These are phyloP conservation scores for sorghum (Sorghum bicolor) DNA, from an alignment of 176 grass and related monocot genomes.

Conservation along the genomic window DNA sequence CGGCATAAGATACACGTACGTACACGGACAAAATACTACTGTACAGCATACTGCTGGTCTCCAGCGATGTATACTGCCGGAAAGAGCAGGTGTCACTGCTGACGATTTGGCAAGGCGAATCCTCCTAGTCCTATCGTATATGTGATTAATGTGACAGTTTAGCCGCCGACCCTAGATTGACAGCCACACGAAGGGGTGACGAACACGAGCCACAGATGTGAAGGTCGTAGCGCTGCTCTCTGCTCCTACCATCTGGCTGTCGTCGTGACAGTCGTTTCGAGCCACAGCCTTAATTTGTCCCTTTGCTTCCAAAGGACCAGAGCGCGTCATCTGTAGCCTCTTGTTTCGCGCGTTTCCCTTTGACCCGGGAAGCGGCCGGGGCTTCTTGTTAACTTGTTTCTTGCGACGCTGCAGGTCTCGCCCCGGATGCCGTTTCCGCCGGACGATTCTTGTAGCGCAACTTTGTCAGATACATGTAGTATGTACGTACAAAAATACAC, in stretches of 20 bases:
- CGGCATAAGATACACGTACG: too few relatives aligned
- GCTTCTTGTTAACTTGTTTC: too few relatives aligned
- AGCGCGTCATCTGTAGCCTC: neutral
- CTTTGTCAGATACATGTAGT: neutral
- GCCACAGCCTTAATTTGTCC: neutral
- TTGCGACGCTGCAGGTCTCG: neutral
- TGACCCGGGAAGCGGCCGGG: conserved; percentile 1
- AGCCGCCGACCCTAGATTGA: neutral
- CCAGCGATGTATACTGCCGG: too few relatives aligned
- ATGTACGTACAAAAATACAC: neutral
- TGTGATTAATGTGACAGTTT: conserved; percentile 21
- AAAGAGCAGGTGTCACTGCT: neutral
- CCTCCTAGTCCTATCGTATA: neutral
- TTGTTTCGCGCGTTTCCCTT: conserved; percentile 16
- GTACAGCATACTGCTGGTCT: too few relatives aligned
- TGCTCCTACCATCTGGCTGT: neutral
- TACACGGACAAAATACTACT: too few relatives aligned
- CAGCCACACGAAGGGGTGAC: neutral
- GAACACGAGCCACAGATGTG: neutral
- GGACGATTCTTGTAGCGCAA: neutral
- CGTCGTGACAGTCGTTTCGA: neutral
- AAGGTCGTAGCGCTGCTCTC: neutral
- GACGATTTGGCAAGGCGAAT: neutral
- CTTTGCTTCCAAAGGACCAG: neutral
- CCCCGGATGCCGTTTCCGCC: neutral